phyloP scores from a whole-genome alignment of 148 eudicot species.

The Arctostaphylos glauca region DNA sequence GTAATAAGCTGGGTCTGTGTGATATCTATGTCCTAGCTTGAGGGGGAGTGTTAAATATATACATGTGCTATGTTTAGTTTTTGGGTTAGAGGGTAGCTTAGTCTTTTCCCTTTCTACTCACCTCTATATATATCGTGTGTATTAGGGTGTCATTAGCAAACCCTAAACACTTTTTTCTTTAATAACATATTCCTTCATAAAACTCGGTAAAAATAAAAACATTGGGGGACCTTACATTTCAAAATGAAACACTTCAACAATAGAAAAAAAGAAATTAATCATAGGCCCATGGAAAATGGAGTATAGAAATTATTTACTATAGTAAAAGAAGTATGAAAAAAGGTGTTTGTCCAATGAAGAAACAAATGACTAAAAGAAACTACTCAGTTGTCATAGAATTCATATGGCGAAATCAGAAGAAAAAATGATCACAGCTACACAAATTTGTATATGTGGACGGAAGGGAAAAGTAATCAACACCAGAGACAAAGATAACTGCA shows the following conservation, averaged over 20 bases:
- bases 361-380: background rate
- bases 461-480: constrained; percentile 1
- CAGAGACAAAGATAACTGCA: background rate
- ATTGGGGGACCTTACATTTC: background rate
- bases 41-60: no score
- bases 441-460: background rate
- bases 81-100: no score
- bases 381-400: background rate
- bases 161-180: no score
- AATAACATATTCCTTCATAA: background rate
- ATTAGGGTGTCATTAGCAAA: no score
- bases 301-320: background rate
- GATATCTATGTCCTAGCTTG: no score
- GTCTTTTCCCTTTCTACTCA: no score
- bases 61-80: no score
- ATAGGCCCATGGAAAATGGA: background rate
- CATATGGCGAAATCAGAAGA: background rate
- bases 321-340: background rate
- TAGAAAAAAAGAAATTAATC: background rate
- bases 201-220: background rate
- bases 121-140: no score
- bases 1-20: no score
- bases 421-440: background rate
- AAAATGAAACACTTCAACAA: background rate
- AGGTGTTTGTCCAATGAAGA: background rate